A percentile compares a stretch with the other conserved stretches of the same genome.
These are phyloP conservation scores for Neurospora sp. DNA, from an alignment of 495 filamentous ascomycete species.

Conservation along the genomic window DNA sequence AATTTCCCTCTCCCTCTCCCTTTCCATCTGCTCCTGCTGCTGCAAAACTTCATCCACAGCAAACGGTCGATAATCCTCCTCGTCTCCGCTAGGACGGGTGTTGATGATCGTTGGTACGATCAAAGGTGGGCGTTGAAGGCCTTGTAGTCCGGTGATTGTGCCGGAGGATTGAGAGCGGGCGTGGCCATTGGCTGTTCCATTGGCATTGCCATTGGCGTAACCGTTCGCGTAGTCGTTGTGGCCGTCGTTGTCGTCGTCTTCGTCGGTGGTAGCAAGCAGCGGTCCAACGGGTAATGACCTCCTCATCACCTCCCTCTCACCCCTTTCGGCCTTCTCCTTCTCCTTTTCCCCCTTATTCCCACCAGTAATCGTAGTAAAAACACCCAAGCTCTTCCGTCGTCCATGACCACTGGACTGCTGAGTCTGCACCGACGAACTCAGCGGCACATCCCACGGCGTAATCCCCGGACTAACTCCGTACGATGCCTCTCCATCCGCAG, in stretches of 20 bases:
- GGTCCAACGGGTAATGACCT: neutral
- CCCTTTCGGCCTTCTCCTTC: neutral
- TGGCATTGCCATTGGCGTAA: neutral
- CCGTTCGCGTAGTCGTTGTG: neutral
- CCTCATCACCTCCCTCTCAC: neutral
- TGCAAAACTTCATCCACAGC: neutral
- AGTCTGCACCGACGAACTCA: neutral
- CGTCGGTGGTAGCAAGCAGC: neutral
- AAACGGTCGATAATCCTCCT: neutral
- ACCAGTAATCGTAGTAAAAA: neutral
- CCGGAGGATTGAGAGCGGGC: neutral
- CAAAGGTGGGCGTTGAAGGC: neutral
- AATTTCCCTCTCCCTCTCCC: neutral
- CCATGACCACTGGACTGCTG: neutral
- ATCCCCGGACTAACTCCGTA: conserved; percentile 6
- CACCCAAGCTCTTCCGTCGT: neutral
- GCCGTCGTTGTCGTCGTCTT: neutral
- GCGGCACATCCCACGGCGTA: conserved; percentile 8
- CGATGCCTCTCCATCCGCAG: neutral
- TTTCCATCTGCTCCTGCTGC: neutral
- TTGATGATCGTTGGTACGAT: neutral
- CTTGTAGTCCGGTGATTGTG: neutral
- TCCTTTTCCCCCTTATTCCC: neutral
- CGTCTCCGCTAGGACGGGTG: neutral
- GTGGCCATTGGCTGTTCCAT: neutral